phyloP scores from a whole-genome alignment of 495 filamentous ascomycete genomes.

The Podospora conica region DNA sequence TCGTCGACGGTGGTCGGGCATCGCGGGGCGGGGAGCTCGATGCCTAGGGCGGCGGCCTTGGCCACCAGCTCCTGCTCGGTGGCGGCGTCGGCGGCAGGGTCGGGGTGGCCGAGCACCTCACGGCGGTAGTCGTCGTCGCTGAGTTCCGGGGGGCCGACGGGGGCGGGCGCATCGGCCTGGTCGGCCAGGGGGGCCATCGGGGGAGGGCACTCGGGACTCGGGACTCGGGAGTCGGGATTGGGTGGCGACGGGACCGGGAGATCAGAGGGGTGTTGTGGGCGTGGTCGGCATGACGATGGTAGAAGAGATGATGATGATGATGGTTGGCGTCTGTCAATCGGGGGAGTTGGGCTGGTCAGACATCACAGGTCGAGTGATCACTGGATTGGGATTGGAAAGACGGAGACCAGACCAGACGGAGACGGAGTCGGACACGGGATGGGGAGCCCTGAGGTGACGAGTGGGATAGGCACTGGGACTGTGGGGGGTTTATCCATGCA shows the following conservation, averaged over 20 bases:
- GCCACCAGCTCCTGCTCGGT: conserved; percentile 32
- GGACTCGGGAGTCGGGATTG: neutral
- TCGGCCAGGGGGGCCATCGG: conserved; percentile 13
- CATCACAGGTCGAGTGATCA: conserved; percentile 4
- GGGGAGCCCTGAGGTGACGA: neutral
- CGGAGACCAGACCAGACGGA: no score
- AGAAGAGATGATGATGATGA: neutral
- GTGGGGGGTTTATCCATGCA: conserved; percentile 8
- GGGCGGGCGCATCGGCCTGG: neutral
- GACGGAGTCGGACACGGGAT: neutral
- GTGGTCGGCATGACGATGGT: neutral
- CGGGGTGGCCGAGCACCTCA: conserved; percentile 39
- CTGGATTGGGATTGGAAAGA: neutral
- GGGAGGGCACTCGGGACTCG: conserved; percentile 7
- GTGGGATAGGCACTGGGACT: neutral
- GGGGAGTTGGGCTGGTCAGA: neutral
- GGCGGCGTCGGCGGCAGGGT: conserved; percentile 33
- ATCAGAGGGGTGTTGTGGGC: neutral
- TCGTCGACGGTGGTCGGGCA: conserved; percentile 3
- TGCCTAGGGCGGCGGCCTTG: conserved; percentile 38
- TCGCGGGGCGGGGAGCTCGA: conserved; percentile 27
- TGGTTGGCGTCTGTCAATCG: neutral
- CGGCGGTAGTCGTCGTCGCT: conserved; percentile 35
- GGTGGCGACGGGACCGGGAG: neutral
- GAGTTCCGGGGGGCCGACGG: conserved; percentile 30